Base-by-base conservation (phyloP, 148 eudicot species). In the Bassia scoparia region DNA sequence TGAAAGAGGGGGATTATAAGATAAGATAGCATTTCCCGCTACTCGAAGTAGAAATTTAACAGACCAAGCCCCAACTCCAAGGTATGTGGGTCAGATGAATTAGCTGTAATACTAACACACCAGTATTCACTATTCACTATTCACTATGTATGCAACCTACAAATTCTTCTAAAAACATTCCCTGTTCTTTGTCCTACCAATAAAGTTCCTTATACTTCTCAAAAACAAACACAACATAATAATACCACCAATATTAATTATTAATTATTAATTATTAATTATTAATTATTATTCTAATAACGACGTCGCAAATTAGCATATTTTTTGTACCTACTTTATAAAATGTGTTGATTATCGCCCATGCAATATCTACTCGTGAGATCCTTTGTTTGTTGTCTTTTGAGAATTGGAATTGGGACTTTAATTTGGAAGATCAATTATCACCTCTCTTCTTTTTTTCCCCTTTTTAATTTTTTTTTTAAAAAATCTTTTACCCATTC, bases 121-220 rank as follows among this genome's bases (percentile, higher is more conserved):
- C n/a, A n/a, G n/a, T n/a, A n/a, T n/a, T n/a, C n/a, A n/a, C n/a
- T n/a, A n/a, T n/a, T n/a, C n/a, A n/a, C n/a, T n/a, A n/a, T n/a
- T n/a, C n/a, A n/a, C n/a, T n/a, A n/a, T n/a, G n/a, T n/a, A 69
- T 67, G 63, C 63, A 35, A 53, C 53, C 31, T 37, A 62, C 63
- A n/a, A 82, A 67, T 79, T 76, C 83, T 79, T n/a, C n/a, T n/a
- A n/a, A n/a, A n/a, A 60, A 83, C 85, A 82, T 86, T 86, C 85
- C 59, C 76, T 69, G 44, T 21, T 34, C 5, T 72, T 80, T 50
- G 71, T 69, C 74, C 50, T 29, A 63, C 75, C 74, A 55, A 69
- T 68, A 35, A 80, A 76, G 29, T 43, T 71, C 41, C 83, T 52
- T 16, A 13, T 43, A 41, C n/a, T 70, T 55, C n/a, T 48, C 20